Evolutionary conservation across 2,329 filamentous ascomycete species (phyloP).

Genomic region (Alternaria angustiovoidea): DNA sequence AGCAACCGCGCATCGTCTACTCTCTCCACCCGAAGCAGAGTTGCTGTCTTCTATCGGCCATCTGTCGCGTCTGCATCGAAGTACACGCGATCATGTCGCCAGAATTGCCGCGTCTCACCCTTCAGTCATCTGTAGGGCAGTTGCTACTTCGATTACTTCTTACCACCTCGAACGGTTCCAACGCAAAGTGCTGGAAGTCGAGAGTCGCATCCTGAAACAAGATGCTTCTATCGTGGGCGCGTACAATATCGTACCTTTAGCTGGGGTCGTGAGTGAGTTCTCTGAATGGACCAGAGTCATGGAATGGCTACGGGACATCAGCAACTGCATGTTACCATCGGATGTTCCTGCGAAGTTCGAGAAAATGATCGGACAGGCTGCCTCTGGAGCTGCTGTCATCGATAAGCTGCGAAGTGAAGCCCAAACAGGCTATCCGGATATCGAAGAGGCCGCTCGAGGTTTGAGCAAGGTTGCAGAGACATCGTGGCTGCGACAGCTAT

Average conservation of each 20-base stretch:
- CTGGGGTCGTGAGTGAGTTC: slow-evolving; percentile 83
- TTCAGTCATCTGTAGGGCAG: slow-evolving; percentile 86
- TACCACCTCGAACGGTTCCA: slow-evolving; percentile 83
- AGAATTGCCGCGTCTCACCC: slow-evolving; percentile 74
- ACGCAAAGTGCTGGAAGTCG: slow-evolving; percentile 82
- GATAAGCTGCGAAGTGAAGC: slow-evolving; percentile 77
- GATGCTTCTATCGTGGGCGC: slow-evolving; percentile 85
- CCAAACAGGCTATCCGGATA: slow-evolving; percentile 87
- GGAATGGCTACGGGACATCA: slow-evolving; percentile 83
- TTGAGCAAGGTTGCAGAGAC: slow-evolving; percentile 82
- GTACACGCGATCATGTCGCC: slow-evolving; percentile 71
- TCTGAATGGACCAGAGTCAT: slow-evolving; percentile 84
- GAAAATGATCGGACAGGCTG: slow-evolving; percentile 41
- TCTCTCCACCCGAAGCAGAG: slow-evolving; percentile 82
- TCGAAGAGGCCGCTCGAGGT: slow-evolving; percentile 77
- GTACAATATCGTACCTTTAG: slow-evolving; percentile 91
- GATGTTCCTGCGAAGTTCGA: slow-evolving; percentile 25
- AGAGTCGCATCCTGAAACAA: slow-evolving; percentile 76
- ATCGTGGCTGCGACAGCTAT: slow-evolving; percentile 89
- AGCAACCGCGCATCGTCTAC: slow-evolving; percentile 54
- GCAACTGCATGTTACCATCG: slow-evolving; percentile 69
- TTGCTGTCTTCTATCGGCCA: slow-evolving; percentile 79
- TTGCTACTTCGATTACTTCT: slow-evolving; percentile 78
- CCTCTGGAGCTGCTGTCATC: slow-evolving; percentile 77
- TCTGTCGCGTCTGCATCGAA: slow-evolving; percentile 79